Conservation (phyloP, 2,329 filamentous ascomycete species). For the Passalora sequoiae region DNA sequence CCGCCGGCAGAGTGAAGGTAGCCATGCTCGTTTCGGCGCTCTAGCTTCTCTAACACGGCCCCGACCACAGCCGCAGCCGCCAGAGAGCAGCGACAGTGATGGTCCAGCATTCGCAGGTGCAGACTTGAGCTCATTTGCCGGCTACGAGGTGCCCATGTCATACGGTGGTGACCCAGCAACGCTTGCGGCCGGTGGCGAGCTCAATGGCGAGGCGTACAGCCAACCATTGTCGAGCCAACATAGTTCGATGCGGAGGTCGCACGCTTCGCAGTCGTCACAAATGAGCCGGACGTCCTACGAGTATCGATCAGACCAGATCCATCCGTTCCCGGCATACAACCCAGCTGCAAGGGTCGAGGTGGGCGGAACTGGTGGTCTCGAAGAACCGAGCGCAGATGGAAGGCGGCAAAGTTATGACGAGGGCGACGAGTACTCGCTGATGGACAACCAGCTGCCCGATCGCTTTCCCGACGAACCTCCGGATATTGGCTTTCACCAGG, state of each 20-base stretch:
- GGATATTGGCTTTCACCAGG: constrained; percentile 91
- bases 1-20: constrained; percentile 55
- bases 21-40: constrained; percentile 45
- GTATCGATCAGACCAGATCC: constrained; percentile 44
- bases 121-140: constrained; percentile 69
- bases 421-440: constrained; percentile 65
- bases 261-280: constrained; percentile 40
- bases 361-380: constrained; percentile 81
- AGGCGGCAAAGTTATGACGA: constrained; percentile 85
- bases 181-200: constrained; percentile 34
- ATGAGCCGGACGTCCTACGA: constrained; percentile 42
- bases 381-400: constrained; percentile 60
- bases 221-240: constrained; percentile 41
- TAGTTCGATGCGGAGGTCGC: constrained; percentile 43
- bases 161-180: constrained; percentile 52
- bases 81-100: constrained; percentile 63
- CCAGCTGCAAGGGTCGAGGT: constrained; percentile 73
- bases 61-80: constrained; percentile 33
- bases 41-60: constrained; percentile 38
- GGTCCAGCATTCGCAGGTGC: constrained; percentile 63
- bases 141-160: constrained; percentile 58
- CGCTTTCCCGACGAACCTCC: constrained; percentile 57
- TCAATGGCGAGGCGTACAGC: constrained; percentile 33
- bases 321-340: constrained; percentile 52
- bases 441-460: constrained; percentile 39